These are phyloP conservation scores for Hypoxylon fuscum DNA, from an alignment of 495 filamentous ascomycete species.

Conservation along the genomic window DNA sequence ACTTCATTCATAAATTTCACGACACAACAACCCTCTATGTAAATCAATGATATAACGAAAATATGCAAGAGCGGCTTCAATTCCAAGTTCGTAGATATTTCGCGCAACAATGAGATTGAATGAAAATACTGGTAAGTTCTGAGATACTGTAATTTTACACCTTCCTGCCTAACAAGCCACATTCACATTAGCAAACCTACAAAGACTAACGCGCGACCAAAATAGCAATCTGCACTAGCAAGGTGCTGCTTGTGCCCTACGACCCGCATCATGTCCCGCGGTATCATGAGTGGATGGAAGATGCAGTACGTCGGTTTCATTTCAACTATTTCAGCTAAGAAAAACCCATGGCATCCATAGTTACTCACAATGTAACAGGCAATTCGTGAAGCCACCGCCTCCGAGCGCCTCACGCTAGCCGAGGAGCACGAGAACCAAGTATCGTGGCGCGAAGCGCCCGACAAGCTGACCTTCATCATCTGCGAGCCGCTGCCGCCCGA, in stretches of 20 bases:
- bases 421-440: conserved; percentile 88
- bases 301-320: conserved; percentile 74
- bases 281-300: conserved; percentile 93
- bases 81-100: background rate
- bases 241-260: conserved; percentile 82
- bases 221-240: conserved; percentile 71
- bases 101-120: conserved; percentile 51
- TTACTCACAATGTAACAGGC: conserved; percentile 59
- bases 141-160: too few relatives aligned
- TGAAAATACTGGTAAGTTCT: conserved; percentile 52
- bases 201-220: background rate
- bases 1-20: background rate
- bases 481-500: conserved; percentile 56
- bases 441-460: conserved; percentile 78
- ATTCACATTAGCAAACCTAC: too few relatives aligned
- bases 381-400: conserved; percentile 84
- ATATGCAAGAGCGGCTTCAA: background rate
- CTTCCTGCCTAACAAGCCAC: too few relatives aligned
- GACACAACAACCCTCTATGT: background rate
- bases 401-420: conserved; percentile 76
- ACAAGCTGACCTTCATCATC: conserved; percentile 79
- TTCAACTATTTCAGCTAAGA: too few relatives aligned
- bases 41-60: background rate
- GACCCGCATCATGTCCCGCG: conserved; percentile 78
- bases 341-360: too few relatives aligned